Percentiles rank a stretch among this genome's conserved stretches.
Conservation (phyloP, 225 moss, liverwort and hornwort species). For the Climacium dendroides region DNA sequence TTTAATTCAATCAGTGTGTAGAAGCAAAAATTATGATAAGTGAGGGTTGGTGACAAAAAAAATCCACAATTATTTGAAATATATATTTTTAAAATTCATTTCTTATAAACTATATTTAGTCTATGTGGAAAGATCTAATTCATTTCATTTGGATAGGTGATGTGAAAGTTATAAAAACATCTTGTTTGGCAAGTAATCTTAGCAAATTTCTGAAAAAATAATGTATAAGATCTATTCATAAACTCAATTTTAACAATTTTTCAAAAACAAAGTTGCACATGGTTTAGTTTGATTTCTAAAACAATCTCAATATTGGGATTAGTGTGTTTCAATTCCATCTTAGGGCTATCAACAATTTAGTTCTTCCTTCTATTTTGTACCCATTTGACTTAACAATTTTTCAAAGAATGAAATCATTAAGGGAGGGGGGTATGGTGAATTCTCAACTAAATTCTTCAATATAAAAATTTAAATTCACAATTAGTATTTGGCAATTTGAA, state of each 20-base stretch:
- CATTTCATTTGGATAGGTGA: not conserved
- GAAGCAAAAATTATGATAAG: not conserved
- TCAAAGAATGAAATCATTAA: not conserved
- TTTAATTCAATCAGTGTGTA: fast-evolving
- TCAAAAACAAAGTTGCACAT: not conserved
- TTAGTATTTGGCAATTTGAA: too few relatives aligned
- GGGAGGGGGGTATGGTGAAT: fast-evolving
- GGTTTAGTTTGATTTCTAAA: not conserved
- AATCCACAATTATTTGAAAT: fast-evolving
- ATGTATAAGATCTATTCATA: too few relatives aligned
- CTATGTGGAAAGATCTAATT: not conserved
- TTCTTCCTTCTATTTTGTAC: not conserved
- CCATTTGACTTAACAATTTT: fast-evolving
- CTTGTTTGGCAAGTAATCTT: not conserved
- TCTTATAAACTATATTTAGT: not conserved
- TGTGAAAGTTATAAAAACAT: not conserved
- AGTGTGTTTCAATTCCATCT: not conserved
- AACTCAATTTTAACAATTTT: not conserved
- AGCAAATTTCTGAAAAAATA: not conserved
- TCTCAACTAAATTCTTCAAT: not conserved
- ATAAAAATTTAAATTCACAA: not conserved
- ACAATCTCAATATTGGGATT: not conserved
- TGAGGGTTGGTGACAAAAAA: fast-evolving
- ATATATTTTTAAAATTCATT: too few relatives aligned
- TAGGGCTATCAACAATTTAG: not conserved